These are phyloP conservation scores for Acrocalymma vagum DNA, from an alignment of 2,329 filamentous ascomycete species.

Conservation along the genomic window DNA sequence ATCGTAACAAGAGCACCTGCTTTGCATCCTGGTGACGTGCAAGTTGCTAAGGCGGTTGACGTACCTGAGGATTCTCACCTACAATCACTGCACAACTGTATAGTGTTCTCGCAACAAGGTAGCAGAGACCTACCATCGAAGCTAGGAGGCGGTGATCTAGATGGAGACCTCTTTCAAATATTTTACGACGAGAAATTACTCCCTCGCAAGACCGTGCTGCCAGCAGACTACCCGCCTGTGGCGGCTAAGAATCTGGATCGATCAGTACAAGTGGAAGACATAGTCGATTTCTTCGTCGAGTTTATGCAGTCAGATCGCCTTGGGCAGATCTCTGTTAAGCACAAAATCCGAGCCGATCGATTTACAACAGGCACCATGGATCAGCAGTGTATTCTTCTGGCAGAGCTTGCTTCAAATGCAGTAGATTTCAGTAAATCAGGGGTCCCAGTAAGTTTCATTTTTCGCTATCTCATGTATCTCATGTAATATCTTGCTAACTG, in stretches of 20 bases:
- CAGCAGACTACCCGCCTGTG: slow-evolving; percentile 75
- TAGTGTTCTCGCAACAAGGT: slow-evolving; percentile 79
- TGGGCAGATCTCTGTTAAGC: slow-evolving; percentile 51
- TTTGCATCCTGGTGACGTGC: slow-evolving; percentile 82
- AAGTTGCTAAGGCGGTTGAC: slow-evolving; percentile 67
- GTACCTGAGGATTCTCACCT: slow-evolving; percentile 70
- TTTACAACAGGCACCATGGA: slow-evolving; percentile 34
- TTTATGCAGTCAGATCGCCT: slow-evolving; percentile 54
- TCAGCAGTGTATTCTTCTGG: slow-evolving; percentile 46
- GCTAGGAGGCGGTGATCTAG: slow-evolving; percentile 82
- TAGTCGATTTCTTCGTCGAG: slow-evolving; percentile 80
- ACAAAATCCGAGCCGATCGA: slow-evolving; percentile 53
- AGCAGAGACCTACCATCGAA: slow-evolving; percentile 78
- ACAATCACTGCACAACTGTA: slow-evolving; percentile 71
- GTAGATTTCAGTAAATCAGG: slow-evolving; percentile 43
- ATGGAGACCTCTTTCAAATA: slow-evolving; percentile 83
- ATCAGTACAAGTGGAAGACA: slow-evolving; percentile 69
- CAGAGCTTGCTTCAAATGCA: slow-evolving; percentile 46
- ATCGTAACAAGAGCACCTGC: slow-evolving; percentile 82
- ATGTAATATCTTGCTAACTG: background rate
- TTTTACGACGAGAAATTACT: slow-evolving; percentile 72
- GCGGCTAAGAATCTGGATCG: slow-evolving; percentile 67
- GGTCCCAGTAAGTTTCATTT: slow-evolving; percentile 16
- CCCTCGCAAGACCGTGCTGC: slow-evolving; percentile 54
- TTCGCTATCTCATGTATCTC: background rate